Conservation (phyloP, 2,329 filamentous ascomycete species). For the Cercospora nicotianae region DNA sequence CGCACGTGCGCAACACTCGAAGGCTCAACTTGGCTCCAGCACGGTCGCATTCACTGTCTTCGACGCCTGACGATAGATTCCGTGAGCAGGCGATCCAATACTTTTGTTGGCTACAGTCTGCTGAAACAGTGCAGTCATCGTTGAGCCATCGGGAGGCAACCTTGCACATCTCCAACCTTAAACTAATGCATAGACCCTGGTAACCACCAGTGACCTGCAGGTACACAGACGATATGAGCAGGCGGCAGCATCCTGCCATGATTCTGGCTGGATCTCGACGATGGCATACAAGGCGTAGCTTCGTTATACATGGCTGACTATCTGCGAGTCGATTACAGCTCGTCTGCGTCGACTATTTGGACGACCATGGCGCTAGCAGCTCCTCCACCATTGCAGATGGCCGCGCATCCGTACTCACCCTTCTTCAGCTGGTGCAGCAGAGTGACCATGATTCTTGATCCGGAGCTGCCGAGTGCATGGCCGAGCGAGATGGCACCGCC, state of each 20-base stretch:
- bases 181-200: constrained; percentile 7
- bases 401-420: constrained; percentile 91
- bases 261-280: neutral
- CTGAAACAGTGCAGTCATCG: neutral
- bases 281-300: neutral
- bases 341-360: constrained; percentile 64
- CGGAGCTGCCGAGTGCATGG: constrained; percentile 90
- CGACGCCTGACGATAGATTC: neutral
- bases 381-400: constrained; percentile 95
- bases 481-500: constrained; percentile 91
- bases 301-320: constrained; percentile 5
- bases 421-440: constrained; percentile 87
- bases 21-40: neutral
- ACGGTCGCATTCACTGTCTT: neutral
- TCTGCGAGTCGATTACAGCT: constrained; percentile 32
- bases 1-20: neutral
- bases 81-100: neutral
- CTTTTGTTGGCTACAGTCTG: neutral
- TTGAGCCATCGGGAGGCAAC: neutral
- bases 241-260: neutral
- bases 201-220: constrained; percentile 1
- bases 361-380: constrained; percentile 90
- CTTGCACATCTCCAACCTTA: constrained; percentile 1
- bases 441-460: constrained; percentile 85
- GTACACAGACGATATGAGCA: neutral